Base-by-base conservation (phyloP, 2,329 filamentous ascomycete species). In the Claviceps maximensis region DNA sequence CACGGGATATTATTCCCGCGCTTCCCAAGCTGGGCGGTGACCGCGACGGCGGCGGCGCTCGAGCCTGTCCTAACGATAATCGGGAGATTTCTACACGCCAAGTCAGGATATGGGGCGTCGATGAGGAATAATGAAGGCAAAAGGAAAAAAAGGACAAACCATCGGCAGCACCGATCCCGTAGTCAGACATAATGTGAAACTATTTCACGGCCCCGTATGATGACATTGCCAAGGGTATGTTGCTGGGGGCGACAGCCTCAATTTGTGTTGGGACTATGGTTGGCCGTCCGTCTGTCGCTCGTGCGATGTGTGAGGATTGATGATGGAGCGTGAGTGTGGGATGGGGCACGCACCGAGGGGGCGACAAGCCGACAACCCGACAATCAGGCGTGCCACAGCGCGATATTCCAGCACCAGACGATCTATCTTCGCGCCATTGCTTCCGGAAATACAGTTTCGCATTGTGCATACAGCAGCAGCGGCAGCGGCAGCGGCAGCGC, bases 1-100 rank as follows among this genome's bases (percentile, higher is more conserved):
- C 80, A 27, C 72, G 70, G 40, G 77, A 69, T 52, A 82, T 65
- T 25, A 84, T 66, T 41, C 80, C 79, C 10, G 73, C 68, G 51
- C 69, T 70, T 25, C 66, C 65, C 29, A 74, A 67, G 47, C 65
- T 66, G 21, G 72, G 70, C 48, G 70, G 66, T 44, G 69, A 10
- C 15, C 15, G 71, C 42, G 69, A 62, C 50, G 59, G 62, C 33
- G 61, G 59, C 51, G 58, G 57, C 55, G 66, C 63, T 53, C 58
- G 53, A 45, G 59, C 62, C 49, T 69, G 64, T 51, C 65, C 63
- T 46, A 74, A 63, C 40, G 69, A 73, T 51, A 74, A 65, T 51
- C 63, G 65, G 57, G 68, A 64, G 58, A 74, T 67, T 59, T 70
- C 72, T 74, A 58, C 54, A 29, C 41, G 55, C 12, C 49, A 38